These are phyloP conservation scores for Chlorella sp. DNA, from an alignment of 139 green algal genomes.

Conservation along the genomic window DNA sequence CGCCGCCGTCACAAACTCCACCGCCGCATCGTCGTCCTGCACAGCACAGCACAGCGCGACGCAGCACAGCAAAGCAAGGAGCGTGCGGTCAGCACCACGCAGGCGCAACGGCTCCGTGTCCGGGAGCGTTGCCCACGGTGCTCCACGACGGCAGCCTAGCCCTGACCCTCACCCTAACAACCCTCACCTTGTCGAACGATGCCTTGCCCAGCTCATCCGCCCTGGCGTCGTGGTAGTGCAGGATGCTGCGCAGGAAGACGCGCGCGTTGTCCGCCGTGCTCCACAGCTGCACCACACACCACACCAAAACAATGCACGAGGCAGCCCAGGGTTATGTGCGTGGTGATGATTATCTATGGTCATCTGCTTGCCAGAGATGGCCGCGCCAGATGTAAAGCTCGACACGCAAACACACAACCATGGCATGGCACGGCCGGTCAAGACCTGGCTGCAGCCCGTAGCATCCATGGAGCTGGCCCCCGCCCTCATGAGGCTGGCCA, in stretches of 20 bases:
- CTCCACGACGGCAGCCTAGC: no score
- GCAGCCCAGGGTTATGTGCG: neutral
- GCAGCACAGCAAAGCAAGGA: no score
- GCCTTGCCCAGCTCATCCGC: constrained; percentile 20
- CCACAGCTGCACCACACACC: constrained; percentile 35
- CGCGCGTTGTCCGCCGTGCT: constrained; percentile 32
- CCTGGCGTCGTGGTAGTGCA: constrained; percentile 42
- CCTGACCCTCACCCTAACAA: no score
- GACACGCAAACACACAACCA: no score
- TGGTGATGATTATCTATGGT: neutral
- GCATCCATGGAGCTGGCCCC: no score
- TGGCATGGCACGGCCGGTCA: no score
- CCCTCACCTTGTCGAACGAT: constrained; percentile 23
- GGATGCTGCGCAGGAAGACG: constrained; percentile 71
- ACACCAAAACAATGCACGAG: neutral
- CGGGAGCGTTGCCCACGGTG: no score
- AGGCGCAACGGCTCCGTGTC: no score
- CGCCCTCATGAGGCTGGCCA: no score
- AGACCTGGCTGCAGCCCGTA: neutral
- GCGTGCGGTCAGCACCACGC: no score
- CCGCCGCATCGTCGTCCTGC: constrained; percentile 86
- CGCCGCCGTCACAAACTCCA: constrained; percentile 90
- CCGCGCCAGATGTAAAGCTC: neutral
- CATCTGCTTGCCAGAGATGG: neutral
- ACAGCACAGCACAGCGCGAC: no score